These are phyloP conservation scores for Pinguiococcus pyrenoidosus DNA, from an alignment of 108 stramenopile species.

Conservation along the genomic window DNA sequence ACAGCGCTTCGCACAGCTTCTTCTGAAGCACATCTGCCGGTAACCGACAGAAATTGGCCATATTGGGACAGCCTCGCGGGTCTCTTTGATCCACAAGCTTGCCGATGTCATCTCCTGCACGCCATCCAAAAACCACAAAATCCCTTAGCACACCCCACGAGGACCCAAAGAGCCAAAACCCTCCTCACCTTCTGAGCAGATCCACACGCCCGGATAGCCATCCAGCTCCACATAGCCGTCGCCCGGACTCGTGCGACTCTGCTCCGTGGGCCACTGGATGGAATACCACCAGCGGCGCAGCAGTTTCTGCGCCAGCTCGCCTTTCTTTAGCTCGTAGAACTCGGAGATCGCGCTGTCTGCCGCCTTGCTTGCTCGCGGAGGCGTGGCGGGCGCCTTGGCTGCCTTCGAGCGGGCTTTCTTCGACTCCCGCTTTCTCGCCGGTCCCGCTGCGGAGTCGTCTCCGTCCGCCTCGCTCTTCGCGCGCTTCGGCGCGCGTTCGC, in stretches of 20 bases:
- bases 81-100: slow-evolving; percentile 56
- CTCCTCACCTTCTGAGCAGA: too few species aligned
- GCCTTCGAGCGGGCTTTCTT: too few species aligned
- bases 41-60: slow-evolving; percentile 55
- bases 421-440: too few species aligned
- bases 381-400: too few species aligned
- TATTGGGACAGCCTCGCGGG: slow-evolving; percentile 39
- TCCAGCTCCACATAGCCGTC: slow-evolving; percentile 66
- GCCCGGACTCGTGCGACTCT: slow-evolving; percentile 26
- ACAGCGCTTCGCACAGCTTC: slow-evolving; percentile 48
- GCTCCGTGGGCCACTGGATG: slow-evolving; percentile 57
- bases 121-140: too few species aligned
- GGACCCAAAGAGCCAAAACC: too few species aligned
- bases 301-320: slow-evolving; percentile 64
- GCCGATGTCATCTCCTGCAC: slow-evolving; percentile 56
- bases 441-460: too few species aligned
- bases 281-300: slow-evolving; percentile 92
- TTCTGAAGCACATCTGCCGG: slow-evolving; percentile 49
- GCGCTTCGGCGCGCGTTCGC: too few species aligned
- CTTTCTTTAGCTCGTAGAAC: slow-evolving; percentile 49
- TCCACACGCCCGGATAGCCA: slow-evolving; percentile 81
- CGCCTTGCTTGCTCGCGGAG: too few species aligned
- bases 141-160: too few species aligned
- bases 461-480: too few species aligned
- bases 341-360: too few species aligned